Evolutionary conservation across 257 asterid species (phyloP), one percentile per base, ranked within the genome.

Genomic region (Plantago elongata): DNA sequence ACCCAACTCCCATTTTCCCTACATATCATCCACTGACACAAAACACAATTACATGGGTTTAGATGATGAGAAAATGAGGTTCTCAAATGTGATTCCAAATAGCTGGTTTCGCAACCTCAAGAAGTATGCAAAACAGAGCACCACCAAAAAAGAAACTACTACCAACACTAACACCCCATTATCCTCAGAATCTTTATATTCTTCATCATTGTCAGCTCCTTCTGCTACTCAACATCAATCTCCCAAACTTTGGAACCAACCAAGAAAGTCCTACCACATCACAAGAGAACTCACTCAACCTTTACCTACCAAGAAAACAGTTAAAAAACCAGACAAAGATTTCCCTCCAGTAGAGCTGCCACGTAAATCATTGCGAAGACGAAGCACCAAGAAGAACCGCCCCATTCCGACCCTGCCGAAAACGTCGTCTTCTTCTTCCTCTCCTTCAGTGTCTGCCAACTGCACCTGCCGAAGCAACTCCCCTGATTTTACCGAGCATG

Each of bases 91-190:
- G 87, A 73, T 89, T 11, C 91, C 95, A 61, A 82, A 77, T 68
- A 74, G 89, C 74, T 89, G 97, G 97, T 78, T 86, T 68, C 74
- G 76, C 89, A 84, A 84, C 73, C 84, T 89, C 67, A 86, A 48
- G 65, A 77, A 74, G 73, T 80, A 81, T 64, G 13, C 54, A 78
- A 48, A 60, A 48, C 38, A 42, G 67, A 59, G 73, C 40, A 56
- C 54, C 40, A 56, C 54, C 6, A 9, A 49, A 14, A 49, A 57
- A 68, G 7, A 4, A 34, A 7, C 5, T 7, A 34, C 40, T 34
- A 6, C 0, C 8, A 34, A 5, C 52, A 38, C 59, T 69, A 44
- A 51, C 13, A 22, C 64, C 8, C 27, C 70, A 5, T 18, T 71
- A 17, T 42, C 78, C 12, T 22, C 69, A 27, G 12, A 69, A 9